Evolutionary conservation across 768 basidiomycete genomes (phyloP).

Genomic region (Pulveroboletus sp.): DNA sequence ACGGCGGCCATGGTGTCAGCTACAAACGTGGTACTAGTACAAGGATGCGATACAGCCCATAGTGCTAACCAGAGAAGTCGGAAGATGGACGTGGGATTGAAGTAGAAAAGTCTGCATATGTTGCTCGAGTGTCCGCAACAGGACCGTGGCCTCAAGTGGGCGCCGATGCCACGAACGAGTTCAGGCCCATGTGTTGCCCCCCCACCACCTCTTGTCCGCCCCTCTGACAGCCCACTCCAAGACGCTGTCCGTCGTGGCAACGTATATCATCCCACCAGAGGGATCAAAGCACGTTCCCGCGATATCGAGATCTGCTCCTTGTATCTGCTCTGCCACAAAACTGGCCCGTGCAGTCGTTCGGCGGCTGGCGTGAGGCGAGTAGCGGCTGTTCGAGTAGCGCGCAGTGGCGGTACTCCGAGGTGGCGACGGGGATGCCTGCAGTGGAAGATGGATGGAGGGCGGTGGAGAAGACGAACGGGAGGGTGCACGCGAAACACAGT

Average conservation of each 20-base stretch:
- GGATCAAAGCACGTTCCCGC: conserved; percentile 77
- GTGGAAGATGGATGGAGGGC: conserved; percentile 31
- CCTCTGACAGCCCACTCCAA: conserved; percentile 76
- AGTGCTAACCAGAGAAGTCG: background rate
- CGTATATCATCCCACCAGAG: conserved; percentile 60
- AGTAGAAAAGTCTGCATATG: conserved; percentile 5
- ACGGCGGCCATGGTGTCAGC: background rate
- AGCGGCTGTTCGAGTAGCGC: conserved; percentile 18
- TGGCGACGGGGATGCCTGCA: conserved; percentile 22
- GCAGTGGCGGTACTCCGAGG: conserved; percentile 16
- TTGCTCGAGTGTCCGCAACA: background rate
- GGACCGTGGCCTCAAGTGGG: background rate
- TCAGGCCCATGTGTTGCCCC: conserved; percentile 43
- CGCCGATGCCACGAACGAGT: background rate
- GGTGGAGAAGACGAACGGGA: conserved; percentile 48
- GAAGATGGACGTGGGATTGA: conserved; percentile 3
- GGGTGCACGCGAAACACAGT: conserved; percentile 49
- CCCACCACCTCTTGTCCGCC: conserved; percentile 72
- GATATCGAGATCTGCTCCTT: conserved; percentile 41
- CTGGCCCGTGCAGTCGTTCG: conserved; percentile 13
- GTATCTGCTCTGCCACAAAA: conserved; percentile 9
- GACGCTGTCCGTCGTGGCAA: conserved; percentile 58
- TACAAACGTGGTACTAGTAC: conserved; percentile 19
- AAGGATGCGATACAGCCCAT: conserved; percentile 13
- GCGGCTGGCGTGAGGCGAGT: conserved; percentile 15